phyloP scores from a whole-genome alignment of 1,284 basidiomycete genomes.

The Ganoderma resinaceum region DNA sequence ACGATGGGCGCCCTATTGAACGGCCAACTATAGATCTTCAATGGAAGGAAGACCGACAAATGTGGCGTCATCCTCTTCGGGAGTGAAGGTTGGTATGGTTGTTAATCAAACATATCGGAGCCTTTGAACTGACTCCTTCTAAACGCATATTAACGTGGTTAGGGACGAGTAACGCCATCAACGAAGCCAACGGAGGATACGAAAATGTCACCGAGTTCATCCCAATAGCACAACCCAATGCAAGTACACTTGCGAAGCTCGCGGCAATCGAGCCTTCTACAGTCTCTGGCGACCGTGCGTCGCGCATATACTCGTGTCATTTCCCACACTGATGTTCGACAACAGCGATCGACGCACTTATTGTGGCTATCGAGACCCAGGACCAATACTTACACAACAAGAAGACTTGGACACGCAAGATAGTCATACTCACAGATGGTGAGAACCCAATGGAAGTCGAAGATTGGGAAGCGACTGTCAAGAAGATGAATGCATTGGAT shows the following conservation, averaged over 20 bases:
- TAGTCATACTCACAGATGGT: constrained; percentile 84
- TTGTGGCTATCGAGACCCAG: constrained; percentile 87
- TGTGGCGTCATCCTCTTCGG: constrained; percentile 89
- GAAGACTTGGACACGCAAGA: constrained; percentile 82
- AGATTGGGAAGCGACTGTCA: constrained; percentile 75
- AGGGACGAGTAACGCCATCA: constrained; percentile 42
- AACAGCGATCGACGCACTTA: constrained; percentile 85
- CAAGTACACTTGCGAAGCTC: constrained; percentile 78
- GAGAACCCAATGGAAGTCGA: constrained; percentile 74
- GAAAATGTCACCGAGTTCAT: constrained; percentile 83
- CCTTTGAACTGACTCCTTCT: not conserved
- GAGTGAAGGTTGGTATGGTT: constrained; percentile 49
- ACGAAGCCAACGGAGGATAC: constrained; percentile 71
- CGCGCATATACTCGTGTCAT: not conserved
- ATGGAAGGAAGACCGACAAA: constrained; percentile 90
- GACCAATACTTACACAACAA: constrained; percentile 65
- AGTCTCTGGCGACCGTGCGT: constrained; percentile 73
- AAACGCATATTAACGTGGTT: not conserved
- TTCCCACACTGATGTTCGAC: constrained; percentile 4
- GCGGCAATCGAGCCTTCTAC: constrained; percentile 68
- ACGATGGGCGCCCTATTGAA: not conserved
- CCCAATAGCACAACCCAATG: constrained; percentile 79
- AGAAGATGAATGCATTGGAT: constrained; percentile 69
- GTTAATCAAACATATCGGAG: not conserved
- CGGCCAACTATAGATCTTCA: constrained; percentile 71